Conservation (phyloP, 768 basidiomycete species). For the Nevesoporus exiguus region DNA sequence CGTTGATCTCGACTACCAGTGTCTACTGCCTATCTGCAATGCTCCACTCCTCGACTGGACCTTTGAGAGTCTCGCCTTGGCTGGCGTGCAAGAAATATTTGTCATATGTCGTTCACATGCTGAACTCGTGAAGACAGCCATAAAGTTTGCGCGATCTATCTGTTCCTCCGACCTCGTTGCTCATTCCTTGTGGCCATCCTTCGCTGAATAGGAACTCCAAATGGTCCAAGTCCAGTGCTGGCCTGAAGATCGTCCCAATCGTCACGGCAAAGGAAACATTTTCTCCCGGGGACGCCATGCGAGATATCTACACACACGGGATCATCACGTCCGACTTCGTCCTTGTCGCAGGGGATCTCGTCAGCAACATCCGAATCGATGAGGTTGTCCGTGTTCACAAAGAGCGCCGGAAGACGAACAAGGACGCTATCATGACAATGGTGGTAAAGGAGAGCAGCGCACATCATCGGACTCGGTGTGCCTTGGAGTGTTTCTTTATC, state of each 20-base stretch:
- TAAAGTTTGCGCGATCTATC: conserved; percentile 55
- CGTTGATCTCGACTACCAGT: conserved; percentile 44
- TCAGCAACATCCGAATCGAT: conserved; percentile 89
- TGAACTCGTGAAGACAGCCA: conserved; percentile 78
- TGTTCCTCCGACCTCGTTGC: conserved; percentile 10
- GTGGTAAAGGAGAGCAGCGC: conserved; percentile 79
- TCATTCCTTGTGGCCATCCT: conserved; percentile 4
- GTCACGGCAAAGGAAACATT: conserved; percentile 83
- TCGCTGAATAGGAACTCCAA: conserved; percentile 59
- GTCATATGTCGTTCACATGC: conserved; percentile 92
- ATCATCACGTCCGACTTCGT: conserved; percentile 90
- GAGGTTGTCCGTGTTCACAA: conserved; percentile 88
- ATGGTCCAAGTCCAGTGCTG: conserved; percentile 78
- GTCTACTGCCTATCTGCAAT: conserved; percentile 91
- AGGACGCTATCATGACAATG: conserved; percentile 96
- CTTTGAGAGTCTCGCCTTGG: conserved; percentile 89
- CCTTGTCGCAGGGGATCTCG: conserved; percentile 86
- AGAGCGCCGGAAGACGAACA: conserved; percentile 79
- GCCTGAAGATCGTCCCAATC: conserved; percentile 81
- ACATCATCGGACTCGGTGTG: conserved; percentile 70
- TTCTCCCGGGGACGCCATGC: conserved; percentile 89
- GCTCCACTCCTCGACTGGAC: conserved; percentile 94
- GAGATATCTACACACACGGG: conserved; percentile 89
- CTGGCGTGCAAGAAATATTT: conserved; percentile 94
- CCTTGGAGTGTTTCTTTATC: conserved; percentile 4